Conservation (phyloP, 2,329 filamentous ascomycete genomes). For the Aspergillus arachidicola region DNA sequence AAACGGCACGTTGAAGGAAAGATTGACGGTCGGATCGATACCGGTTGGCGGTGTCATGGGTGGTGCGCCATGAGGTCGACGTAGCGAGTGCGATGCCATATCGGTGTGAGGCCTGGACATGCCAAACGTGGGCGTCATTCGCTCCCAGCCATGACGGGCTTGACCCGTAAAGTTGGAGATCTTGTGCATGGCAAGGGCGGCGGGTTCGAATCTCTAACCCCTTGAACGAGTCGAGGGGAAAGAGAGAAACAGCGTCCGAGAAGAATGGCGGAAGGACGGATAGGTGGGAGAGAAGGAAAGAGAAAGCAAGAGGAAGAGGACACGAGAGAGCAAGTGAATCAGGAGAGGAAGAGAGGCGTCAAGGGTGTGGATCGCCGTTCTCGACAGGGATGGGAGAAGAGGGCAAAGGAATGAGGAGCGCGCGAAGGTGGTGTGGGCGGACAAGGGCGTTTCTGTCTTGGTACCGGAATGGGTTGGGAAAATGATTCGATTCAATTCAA, state of each 20-base stretch:
- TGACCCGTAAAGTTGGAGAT: slow-evolving; percentile 68
- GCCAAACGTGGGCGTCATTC: slow-evolving; percentile 67
- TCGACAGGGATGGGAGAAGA: slow-evolving; percentile 37
- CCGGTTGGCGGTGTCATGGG: slow-evolving; percentile 68
- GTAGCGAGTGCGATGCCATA: slow-evolving; percentile 56
- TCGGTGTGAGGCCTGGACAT: slow-evolving; percentile 63
- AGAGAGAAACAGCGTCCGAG: slow-evolving; percentile 28
- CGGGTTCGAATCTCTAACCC: slow-evolving; percentile 35
- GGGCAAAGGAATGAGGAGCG: slow-evolving; percentile 28
- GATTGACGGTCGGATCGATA: slow-evolving; percentile 78
- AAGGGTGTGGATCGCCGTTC: slow-evolving; percentile 27
- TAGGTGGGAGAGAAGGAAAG: slow-evolving; percentile 10
- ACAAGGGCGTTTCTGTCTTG: slow-evolving; percentile 16
- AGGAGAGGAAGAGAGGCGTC: slow-evolving; percentile 12
- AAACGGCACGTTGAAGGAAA: slow-evolving; percentile 97
- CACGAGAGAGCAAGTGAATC: slow-evolving; percentile 21
- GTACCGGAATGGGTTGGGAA: slow-evolving; percentile 28
- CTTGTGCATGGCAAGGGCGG: slow-evolving; percentile 60
- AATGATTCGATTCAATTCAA: slow-evolving; percentile 24
- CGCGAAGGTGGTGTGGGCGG: slow-evolving; percentile 18
- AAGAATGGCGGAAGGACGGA: slow-evolving; percentile 21
- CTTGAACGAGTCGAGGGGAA: slow-evolving; percentile 37
- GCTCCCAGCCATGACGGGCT: slow-evolving; percentile 69
- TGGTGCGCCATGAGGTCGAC: slow-evolving; percentile 54
- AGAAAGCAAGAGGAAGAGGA: slow-evolving; percentile 9